These are phyloP conservation scores for Tetradesmus lagerheimii DNA, from an alignment of 139 green algal genomes.

Conservation along the genomic window DNA sequence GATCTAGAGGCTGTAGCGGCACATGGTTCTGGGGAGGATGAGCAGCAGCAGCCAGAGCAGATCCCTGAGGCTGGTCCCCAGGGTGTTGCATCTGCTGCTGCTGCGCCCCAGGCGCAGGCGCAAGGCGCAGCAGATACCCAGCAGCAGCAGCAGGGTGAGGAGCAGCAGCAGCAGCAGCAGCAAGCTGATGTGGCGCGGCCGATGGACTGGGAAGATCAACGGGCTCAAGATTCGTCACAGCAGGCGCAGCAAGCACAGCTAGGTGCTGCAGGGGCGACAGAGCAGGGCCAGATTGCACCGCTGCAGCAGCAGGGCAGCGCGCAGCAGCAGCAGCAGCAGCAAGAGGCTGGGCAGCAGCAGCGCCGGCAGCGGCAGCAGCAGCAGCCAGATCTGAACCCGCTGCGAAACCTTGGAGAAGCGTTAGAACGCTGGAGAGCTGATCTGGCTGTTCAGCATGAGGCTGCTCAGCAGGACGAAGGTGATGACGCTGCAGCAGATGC, in stretches of 20 bases:
- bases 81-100: slow-evolving; percentile 63
- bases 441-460: slow-evolving; percentile 77
- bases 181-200: slow-evolving; percentile 41
- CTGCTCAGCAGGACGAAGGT: slow-evolving; percentile 56
- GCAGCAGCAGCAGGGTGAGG: slow-evolving; percentile 41
- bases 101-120: slow-evolving; percentile 33
- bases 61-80: slow-evolving; percentile 64
- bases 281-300: slow-evolving; percentile 37
- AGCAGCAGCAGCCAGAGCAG: slow-evolving; percentile 48
- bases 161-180: slow-evolving; percentile 34
- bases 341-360: slow-evolving; percentile 38
- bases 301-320: slow-evolving; percentile 18
- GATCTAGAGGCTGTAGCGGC: slow-evolving; percentile 34
- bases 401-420: slow-evolving; percentile 76
- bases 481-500: slow-evolving; percentile 42
- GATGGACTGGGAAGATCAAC: slow-evolving; percentile 42
- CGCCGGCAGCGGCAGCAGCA: slow-evolving; percentile 48
- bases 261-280: slow-evolving; percentile 40
- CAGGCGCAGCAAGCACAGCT: slow-evolving; percentile 38
- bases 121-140: slow-evolving; percentile 46
- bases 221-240: slow-evolving; percentile 38
- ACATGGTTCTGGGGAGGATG: slow-evolving; percentile 39
- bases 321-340: slow-evolving; percentile 50
- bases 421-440: slow-evolving; percentile 83
- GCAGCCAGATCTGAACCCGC: slow-evolving; percentile 76